These are phyloP conservation scores for Hanseniaspora hatyaiensis DNA, from an alignment of 805 yeast genomes.

Conservation along the genomic window DNA sequence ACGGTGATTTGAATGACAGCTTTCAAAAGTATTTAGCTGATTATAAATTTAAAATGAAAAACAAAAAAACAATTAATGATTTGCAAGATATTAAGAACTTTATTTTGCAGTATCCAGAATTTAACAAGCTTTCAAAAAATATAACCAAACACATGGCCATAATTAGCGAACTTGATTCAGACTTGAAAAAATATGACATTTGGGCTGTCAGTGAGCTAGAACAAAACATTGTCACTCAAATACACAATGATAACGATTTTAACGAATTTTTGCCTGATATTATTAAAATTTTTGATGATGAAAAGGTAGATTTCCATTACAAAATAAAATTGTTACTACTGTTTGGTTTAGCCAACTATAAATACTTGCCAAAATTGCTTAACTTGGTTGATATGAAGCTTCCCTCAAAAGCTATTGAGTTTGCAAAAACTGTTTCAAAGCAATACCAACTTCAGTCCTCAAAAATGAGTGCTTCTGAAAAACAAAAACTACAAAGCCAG, in stretches of 20 bases:
- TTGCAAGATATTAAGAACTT: constrained; percentile 83
- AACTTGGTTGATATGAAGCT: constrained; percentile 32
- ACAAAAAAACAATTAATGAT: constrained; percentile 52
- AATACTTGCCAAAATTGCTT: constrained; percentile 36
- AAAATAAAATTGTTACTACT: constrained; percentile 65
- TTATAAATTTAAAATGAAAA: constrained; percentile 70
- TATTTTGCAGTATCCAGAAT: constrained; percentile 88
- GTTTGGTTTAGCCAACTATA: constrained; percentile 62
- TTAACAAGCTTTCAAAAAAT: constrained; percentile 73
- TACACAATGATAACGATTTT: constrained; percentile 46
- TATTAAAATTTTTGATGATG: constrained; percentile 35
- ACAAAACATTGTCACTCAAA: constrained; percentile 66
- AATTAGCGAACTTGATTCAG: constrained; percentile 72
- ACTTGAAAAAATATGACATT: constrained; percentile 49
- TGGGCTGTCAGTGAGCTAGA: constrained; percentile 86
- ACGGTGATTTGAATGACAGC: constrained; percentile 86
- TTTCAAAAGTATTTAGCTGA: constrained; percentile 74
- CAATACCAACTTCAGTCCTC: constrained; percentile 12
- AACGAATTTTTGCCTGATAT: constrained; percentile 35
- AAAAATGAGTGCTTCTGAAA: constrained; percentile 16
- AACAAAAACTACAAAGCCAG: constrained; percentile 12
- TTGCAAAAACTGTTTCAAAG: constrained; percentile 29
- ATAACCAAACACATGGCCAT: constrained; percentile 86
- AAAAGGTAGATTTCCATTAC: constrained; percentile 38
- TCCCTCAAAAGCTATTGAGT: constrained; percentile 31